phyloP scores from a whole-genome alignment of 2,329 filamentous ascomycete genomes.

The Tolypocladium sp. region DNA sequence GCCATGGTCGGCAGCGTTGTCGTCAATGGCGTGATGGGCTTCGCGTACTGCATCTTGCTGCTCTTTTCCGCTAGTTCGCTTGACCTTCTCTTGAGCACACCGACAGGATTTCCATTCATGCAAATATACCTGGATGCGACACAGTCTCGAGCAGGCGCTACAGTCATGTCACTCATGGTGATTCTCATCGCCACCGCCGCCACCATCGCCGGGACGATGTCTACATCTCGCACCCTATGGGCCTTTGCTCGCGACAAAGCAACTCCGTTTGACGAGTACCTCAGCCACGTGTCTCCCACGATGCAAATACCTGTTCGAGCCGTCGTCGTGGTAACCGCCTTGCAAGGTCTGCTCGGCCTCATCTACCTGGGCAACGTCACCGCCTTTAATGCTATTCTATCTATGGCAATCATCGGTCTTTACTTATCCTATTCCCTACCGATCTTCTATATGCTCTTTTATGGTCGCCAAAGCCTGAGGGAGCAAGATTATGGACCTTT shows the following conservation, averaged over 20 bases:
- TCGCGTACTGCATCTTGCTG: slow-evolving; percentile 30
- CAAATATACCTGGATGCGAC: slow-evolving; percentile 26
- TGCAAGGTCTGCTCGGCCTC: slow-evolving; percentile 22
- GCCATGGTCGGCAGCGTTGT: slow-evolving; percentile 24
- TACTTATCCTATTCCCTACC: slow-evolving; percentile 34
- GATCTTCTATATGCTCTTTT: slow-evolving; percentile 24
- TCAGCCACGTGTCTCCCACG: slow-evolving; percentile 21
- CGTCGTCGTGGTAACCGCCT: slow-evolving; percentile 12
- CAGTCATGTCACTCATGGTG: slow-evolving; percentile 18
- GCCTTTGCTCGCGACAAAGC: slow-evolving; percentile 28
- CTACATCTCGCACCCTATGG: slow-evolving; percentile 27
- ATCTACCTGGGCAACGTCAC: slow-evolving; percentile 33
- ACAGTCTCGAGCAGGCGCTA: slow-evolving; percentile 12
- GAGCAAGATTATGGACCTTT: slow-evolving; percentile 14
- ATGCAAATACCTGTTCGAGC: slow-evolving; percentile 23
- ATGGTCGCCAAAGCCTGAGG: slow-evolving; percentile 17
- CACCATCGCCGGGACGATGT: slow-evolving; percentile 21
- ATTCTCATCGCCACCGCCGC: slow-evolving; percentile 17
- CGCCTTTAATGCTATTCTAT: slow-evolving; percentile 29
- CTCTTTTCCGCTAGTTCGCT: slow-evolving; percentile 33
- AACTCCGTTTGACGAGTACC: slow-evolving; percentile 23
- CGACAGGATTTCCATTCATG: slow-evolving; percentile 33
- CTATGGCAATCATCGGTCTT: slow-evolving; percentile 31
- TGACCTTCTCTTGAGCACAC: slow-evolving; percentile 26
- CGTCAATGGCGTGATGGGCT: slow-evolving; percentile 35